Percentiles rank a stretch among this genome's conserved stretches.
These are phyloP conservation scores for Penicillium paneum DNA, from an alignment of 2,329 filamentous ascomycete species.

Conservation along the genomic window DNA sequence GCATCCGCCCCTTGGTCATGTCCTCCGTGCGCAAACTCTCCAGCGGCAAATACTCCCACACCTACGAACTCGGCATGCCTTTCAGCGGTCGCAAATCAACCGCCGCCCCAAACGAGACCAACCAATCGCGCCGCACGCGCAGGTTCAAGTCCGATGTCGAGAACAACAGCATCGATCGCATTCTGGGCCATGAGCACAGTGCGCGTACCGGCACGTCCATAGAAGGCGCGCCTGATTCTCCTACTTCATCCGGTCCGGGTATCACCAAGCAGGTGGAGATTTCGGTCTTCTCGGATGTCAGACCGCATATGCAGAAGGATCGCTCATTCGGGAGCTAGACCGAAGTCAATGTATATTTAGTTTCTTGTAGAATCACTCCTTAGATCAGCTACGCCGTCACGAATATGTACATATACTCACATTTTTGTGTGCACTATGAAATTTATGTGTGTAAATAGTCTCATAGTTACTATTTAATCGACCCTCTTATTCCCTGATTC, in stretches of 20 bases:
- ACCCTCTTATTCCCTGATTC: background rate
- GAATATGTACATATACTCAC: background rate
- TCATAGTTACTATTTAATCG: too few species aligned
- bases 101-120: conserved; percentile 12
- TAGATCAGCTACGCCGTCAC: background rate
- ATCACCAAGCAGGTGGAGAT: conserved; percentile 33
- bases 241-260: conserved; percentile 11
- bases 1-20: conserved; percentile 30
- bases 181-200: conserved; percentile 18
- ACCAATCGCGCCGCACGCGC: conserved; percentile 15
- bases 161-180: conserved; percentile 27
- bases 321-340: background rate
- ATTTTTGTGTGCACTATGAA: background rate
- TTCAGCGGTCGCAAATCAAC: conserved; percentile 19
- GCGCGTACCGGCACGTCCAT: conserved; percentile 10
- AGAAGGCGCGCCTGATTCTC: conserved; percentile 9
- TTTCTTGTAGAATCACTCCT: too few species aligned
- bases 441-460: background rate
- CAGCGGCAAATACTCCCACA: conserved; percentile 22
- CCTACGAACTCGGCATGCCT: conserved; percentile 29
- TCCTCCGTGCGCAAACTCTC: conserved; percentile 32
- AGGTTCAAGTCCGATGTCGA: conserved; percentile 15
- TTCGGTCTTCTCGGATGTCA: conserved; percentile 14
- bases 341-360: background rate
- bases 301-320: background rate